phyloP scores from a whole-genome alignment of 306 rosid species.

The Casuarina cunninghamiana region DNA sequence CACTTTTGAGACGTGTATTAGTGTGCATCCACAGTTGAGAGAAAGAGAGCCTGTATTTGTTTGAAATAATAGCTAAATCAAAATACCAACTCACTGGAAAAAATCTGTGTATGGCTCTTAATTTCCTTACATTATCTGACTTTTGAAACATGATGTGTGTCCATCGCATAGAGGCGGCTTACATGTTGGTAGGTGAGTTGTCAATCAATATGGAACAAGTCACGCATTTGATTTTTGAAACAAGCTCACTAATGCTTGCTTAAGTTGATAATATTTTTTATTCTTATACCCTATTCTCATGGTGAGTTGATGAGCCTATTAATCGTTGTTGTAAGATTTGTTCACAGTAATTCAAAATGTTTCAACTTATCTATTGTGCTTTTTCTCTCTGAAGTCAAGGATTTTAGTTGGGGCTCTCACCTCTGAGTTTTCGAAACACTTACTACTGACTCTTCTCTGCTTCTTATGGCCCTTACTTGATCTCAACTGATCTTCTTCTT shows the following conservation, averaged over 20 bases:
- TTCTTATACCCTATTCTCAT: not conserved
- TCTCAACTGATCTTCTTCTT: not conserved
- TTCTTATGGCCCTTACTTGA: not conserved
- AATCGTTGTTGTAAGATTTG: not conserved
- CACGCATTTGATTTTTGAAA: not conserved
- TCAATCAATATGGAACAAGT: not conserved
- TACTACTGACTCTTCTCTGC: not conserved
- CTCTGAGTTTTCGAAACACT: not conserved
- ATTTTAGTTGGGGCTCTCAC: not conserved
- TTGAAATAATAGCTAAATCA: too few species aligned
- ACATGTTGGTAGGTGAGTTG: not conserved
- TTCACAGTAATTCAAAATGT: not conserved
- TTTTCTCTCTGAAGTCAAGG: not conserved
- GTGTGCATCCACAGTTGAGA: too few species aligned
- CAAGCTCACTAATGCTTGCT: not conserved
- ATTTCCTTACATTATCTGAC: too few species aligned
- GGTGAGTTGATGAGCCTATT: not conserved
- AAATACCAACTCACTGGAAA: too few species aligned
- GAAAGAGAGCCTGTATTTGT: too few species aligned
- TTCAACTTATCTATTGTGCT: not conserved
- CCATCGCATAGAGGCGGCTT: too few species aligned
- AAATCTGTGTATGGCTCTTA: too few species aligned
- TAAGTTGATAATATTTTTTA: too few species aligned
- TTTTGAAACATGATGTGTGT: too few species aligned
- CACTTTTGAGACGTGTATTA: not conserved